Base-by-base conservation (phyloP, 163 green algal genomes). In the Scenedesmus sp. region DNA sequence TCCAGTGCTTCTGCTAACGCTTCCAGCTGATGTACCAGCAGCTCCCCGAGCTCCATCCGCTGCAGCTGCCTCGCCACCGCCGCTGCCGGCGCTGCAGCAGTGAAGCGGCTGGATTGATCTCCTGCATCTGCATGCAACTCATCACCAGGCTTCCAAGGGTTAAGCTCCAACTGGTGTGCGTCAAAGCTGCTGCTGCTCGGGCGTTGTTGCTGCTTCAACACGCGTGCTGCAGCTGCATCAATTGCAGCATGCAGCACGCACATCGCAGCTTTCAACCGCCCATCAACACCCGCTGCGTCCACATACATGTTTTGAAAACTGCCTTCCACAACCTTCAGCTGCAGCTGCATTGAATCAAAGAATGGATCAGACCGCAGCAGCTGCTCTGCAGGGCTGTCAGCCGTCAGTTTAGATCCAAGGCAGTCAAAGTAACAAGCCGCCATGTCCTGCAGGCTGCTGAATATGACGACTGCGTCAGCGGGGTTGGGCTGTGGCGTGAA, bases 401-500 rank as follows among this genome's bases (percentile, higher is more conserved):
- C 56, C n/a, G 56, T 70, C 56, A 70, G 13, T 70, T 70, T 70
- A 1, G n/a, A 70, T 0, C n/a, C 22, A 20, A 70, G 7, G 7
- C 56, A n/a, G 56, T 43, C 68, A 40, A 91, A n/a, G 51, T 86
- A 91, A n/a, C 76, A 82, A 16, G 10, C 49, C 42, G 86, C 72
- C 76, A 85, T 85, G 40, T 85, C 70, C 13, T 85, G 65, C 42
- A 91, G 35, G 73, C 46, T 33, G n/a, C 16, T 78, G 73, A 81
- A 91, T 1, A 91, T 15, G 6, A 85, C 65, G 0, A 91, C 16
- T 40, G 43, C 70, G 35, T 91, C 86, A 7, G 83, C 24, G 22
- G 86, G 86, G 86, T 91, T 91, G 79, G 44, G 70, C 18, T 78
- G 40, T 0, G 73, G 86, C 9, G 96, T 79, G 78, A 97, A 98